These are phyloP conservation scores for Calonectria pauciramosa DNA, from an alignment of 2,329 filamentous ascomycete genomes.

Conservation along the genomic window DNA sequence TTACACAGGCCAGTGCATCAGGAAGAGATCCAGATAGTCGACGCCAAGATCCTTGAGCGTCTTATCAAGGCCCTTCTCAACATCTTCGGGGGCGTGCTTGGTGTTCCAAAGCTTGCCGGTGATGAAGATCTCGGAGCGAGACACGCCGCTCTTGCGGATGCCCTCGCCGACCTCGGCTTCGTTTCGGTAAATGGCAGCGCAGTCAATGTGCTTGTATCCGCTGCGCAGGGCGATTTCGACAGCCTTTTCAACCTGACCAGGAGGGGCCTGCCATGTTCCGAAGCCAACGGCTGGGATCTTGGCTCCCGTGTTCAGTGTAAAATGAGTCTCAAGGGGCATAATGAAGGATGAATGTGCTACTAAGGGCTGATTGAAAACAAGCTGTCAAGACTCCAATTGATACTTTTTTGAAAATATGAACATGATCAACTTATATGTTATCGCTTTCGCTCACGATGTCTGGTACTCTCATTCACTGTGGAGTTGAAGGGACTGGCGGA, in stretches of 20 bases:
- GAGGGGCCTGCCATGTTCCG: slow-evolving; percentile 76
- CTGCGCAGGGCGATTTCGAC: slow-evolving; percentile 56
- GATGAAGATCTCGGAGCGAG: slow-evolving; percentile 60
- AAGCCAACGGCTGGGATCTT: slow-evolving; percentile 81
- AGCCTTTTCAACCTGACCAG: slow-evolving; percentile 57
- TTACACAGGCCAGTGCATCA: slow-evolving; percentile 33
- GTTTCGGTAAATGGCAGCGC: slow-evolving; percentile 60
- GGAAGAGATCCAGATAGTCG: slow-evolving; percentile 60
- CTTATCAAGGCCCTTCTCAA: slow-evolving; percentile 61
- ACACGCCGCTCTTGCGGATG: slow-evolving; percentile 54
- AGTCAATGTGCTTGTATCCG: slow-evolving; percentile 61
- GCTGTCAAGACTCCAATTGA: neutral
- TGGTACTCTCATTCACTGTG: neutral
- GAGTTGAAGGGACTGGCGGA: neutral
- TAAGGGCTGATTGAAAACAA: no score
- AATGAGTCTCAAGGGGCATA: slow-evolving; percentile 32
- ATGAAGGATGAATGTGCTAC: neutral
- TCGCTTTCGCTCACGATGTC: neutral
- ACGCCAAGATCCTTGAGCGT: slow-evolving; percentile 62
- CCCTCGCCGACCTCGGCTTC: slow-evolving; percentile 57
- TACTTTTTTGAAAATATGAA: neutral
- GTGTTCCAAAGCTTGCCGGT: slow-evolving; percentile 76
- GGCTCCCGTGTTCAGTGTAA: slow-evolving; percentile 78
- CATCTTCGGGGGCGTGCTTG: slow-evolving; percentile 61
- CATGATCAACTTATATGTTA: neutral